phyloP scores from a whole-genome alignment of 2,329 filamentous ascomycete species.

The Taxawa tesnikishii region DNA sequence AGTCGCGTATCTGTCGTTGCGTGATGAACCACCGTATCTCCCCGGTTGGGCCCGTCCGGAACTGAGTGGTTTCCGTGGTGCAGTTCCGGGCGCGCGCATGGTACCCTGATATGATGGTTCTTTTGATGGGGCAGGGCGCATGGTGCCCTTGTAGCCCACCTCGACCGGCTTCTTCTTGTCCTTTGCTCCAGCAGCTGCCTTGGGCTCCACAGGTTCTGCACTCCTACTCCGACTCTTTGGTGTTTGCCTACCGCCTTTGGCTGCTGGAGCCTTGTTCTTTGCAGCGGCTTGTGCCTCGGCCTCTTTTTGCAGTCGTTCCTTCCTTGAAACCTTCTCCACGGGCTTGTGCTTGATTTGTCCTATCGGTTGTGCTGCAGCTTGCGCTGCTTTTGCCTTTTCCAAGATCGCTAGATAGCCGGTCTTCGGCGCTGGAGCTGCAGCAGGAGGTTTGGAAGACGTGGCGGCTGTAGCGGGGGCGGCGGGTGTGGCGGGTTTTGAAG shows the following conservation, averaged over 20 bases:
- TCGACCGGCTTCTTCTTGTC: conserved; percentile 26
- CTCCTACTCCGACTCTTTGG: conserved; percentile 21
- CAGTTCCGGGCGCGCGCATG: conserved; percentile 27
- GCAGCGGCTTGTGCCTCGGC: conserved; percentile 30
- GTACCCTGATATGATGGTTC: conserved; percentile 31
- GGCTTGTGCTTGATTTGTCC: conserved; percentile 67
- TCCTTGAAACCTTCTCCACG: conserved; percentile 50
- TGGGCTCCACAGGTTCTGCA: conserved; percentile 9
- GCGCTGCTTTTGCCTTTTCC: conserved; percentile 56
- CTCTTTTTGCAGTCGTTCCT: conserved; percentile 32
- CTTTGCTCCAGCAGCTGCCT: conserved; percentile 16
- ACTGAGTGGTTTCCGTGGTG: conserved; percentile 18
- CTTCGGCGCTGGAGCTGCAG: conserved; percentile 44
- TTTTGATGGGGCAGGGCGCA: conserved; percentile 15
- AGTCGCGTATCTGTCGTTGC: conserved; percentile 20
- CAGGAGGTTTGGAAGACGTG: conserved; percentile 13
- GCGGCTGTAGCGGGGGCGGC: conserved; percentile 9
- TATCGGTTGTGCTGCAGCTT: conserved; percentile 42
- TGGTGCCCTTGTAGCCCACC: conserved; percentile 30
- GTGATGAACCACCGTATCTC: conserved; percentile 16
- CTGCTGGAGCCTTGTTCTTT: conserved; percentile 25
- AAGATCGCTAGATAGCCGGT: conserved; percentile 66
- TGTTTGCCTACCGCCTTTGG: conserved; percentile 8
- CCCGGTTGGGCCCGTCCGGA: conserved; percentile 18
- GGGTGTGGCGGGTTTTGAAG: conserved; percentile 10